These are phyloP conservation scores for Tausonia pullulans DNA, from an alignment of 1,284 basidiomycete genomes.

Conservation along the genomic window DNA sequence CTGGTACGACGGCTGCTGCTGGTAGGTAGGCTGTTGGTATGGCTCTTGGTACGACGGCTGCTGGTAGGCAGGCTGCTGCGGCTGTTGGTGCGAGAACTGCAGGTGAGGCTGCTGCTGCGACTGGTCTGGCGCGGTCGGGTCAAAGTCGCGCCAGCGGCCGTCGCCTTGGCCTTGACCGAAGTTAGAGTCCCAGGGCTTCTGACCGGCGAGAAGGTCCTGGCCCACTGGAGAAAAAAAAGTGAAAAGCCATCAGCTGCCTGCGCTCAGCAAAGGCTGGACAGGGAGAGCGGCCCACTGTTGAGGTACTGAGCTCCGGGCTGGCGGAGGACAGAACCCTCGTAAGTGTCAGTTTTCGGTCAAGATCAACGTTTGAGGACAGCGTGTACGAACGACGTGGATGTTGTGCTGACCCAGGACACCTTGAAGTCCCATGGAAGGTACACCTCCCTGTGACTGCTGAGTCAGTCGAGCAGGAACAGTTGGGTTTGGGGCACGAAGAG, in stretches of 20 bases:
- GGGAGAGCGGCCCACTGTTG: background rate
- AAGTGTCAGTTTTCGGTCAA: too few species aligned
- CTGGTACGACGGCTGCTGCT: conserved; percentile 1
- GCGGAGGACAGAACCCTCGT: background rate
- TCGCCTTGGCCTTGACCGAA: conserved; percentile 32
- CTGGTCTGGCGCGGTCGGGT: conserved; percentile 9
- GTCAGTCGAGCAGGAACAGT: background rate
- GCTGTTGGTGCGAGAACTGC: background rate
- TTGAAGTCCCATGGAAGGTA: conserved; percentile 28
- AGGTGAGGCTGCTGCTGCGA: background rate
- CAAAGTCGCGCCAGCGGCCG: conserved; percentile 31
- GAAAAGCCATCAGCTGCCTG: background rate
- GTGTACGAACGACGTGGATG: conserved; percentile 25
- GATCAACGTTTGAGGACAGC: background rate
- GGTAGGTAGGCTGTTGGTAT: background rate
- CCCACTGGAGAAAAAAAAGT: conserved; percentile 28
- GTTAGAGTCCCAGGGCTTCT: conserved; percentile 34
- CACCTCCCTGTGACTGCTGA: conserved; percentile 14
- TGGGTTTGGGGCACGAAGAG: background rate
- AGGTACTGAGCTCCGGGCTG: conserved; percentile 17
- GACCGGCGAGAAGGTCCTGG: conserved; percentile 32
- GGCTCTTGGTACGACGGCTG: background rate
- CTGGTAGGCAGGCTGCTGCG: background rate
- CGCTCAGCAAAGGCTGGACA: background rate
- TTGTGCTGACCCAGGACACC: conserved; percentile 31